Evolutionary conservation across 1,284 basidiomycete genomes (phyloP), one percentile per base, ranked within the genome.

Genomic region (Trichosporon sp.): DNA sequence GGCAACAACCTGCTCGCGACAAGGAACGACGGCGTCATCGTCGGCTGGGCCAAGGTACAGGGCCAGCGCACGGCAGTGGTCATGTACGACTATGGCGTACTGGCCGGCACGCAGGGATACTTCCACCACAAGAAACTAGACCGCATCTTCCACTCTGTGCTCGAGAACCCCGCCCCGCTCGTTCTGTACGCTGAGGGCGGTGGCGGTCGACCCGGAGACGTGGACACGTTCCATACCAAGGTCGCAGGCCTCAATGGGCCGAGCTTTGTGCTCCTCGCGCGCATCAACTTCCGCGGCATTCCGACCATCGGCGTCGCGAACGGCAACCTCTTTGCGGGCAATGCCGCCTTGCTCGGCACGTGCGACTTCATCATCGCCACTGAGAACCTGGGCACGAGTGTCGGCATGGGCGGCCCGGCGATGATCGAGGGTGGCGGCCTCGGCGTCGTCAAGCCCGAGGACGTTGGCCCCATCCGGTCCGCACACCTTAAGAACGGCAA

Each of bases 111-210:
- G 10, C 73, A 74, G 67, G 73, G 73, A 0, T 72, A 72, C 65
- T 74, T 72, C 69, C 73, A 74, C 71, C 73, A 74, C 68, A 63
- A 40, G 6, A 74, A 74, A 66, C 71, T 74, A 8, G 73, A 74
- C 65, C 71, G 73, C 4, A 70, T 74, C 43, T 74, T 70, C 68
- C 64, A 46, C 26, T 68, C 68, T 3, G 71, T 74, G 35, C 71
- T 74, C 2, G 71, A 69, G 32, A 72, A 72, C 71, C 71, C 73
- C 1, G 73, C 73, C 1, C 73, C 73, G 31, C 65, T 74, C 2
- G 51, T 74, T 2, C n/a, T 74, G 10, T 74, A 74, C 37, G 73
- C 73, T n/a, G 73, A 74, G 46, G 73, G 73, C 7, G 73, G 73
- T 2, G 73, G 73, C 19, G 73, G 73, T 0, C 73, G 73, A 1